Evolutionary conservation across 163 green algal species (phyloP).

Genomic region (Chloroidium sp.): DNA sequence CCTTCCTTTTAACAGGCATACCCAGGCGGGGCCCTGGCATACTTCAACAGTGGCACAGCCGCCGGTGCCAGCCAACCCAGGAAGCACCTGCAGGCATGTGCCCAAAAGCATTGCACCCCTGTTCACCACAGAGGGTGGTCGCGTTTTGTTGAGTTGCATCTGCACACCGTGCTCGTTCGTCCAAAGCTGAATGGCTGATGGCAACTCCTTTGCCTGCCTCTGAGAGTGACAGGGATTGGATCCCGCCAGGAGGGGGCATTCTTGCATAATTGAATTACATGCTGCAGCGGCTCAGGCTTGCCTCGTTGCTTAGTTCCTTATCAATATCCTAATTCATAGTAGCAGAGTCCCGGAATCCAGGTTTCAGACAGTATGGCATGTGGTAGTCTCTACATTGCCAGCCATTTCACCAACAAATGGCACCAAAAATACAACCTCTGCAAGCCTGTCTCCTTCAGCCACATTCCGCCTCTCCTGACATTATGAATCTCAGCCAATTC

Average conservation of each 20-base stretch:
- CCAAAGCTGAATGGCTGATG: background rate
- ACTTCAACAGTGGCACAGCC: slow-evolving; percentile 75
- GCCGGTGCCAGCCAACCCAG: slow-evolving; percentile 78
- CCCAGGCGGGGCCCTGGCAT: slow-evolving; percentile 67
- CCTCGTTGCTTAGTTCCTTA: too few species aligned
- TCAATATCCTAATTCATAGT: too few species aligned
- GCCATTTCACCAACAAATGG: too few species aligned
- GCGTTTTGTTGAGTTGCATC: background rate
- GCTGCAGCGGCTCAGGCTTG: background rate
- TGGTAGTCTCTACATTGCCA: too few species aligned
- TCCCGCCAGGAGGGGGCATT: background rate
- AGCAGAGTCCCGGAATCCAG: too few species aligned
- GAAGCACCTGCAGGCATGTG: slow-evolving; percentile 69
- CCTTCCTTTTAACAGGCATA: slow-evolving; percentile 31
- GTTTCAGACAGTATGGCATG: too few species aligned
- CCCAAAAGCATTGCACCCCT: slow-evolving; percentile 32
- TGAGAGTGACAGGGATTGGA: background rate
- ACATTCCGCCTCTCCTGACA: too few species aligned
- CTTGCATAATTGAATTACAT: background rate
- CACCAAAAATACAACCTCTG: too few species aligned
- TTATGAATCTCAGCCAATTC: background rate
- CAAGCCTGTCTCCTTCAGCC: too few species aligned
- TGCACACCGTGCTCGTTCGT: background rate
- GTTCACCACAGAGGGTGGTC: slow-evolving; percentile 46
- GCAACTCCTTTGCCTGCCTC: background rate